Base-by-base conservation (phyloP, 2,329 filamentous ascomycete genomes). In the Calonectria montana region DNA sequence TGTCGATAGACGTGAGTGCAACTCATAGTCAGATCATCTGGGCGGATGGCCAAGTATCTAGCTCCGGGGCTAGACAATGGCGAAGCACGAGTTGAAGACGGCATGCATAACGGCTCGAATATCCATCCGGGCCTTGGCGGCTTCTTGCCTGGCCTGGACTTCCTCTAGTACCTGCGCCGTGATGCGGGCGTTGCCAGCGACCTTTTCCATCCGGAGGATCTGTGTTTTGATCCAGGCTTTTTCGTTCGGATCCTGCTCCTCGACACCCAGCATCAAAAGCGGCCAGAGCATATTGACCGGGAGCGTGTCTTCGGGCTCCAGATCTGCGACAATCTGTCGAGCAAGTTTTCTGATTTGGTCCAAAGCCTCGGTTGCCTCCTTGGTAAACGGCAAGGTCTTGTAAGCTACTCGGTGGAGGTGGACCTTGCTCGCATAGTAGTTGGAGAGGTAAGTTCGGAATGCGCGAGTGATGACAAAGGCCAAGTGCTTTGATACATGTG, bases 221-320 rank as follows among this genome's bases (percentile, higher is more conserved):
- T 87, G 85, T 7, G 83, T 79, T 35, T 84, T 82, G 66, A 91
- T 89, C 88, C 88, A 90, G 7, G 74, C 78, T 57, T 87, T 82
- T 75, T 89, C 87, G 5, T 83, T 82, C 0, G 78, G 47, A 57
- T 87, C 85, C n/a, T 88, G 86, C 72, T 89, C 88, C 76, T 91
- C 89, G 10, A 85, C 86, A 0, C 88, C 88, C 73, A 88, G 83
- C 86, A 91, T 89, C 47, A 91, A 80, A 9, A 90, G 79, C 1
- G 88, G 88, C 89, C 88, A 91, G 6, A 91, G 82, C 82, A 90
- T 86, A 70, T 88, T 90, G 59, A 89, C 87, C 0, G 89, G 88
- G 2, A 90, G 80, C 10, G 86, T 82, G 39, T 87, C 85, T 15
- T 86, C 84, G 1, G 80, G 80, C 31, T 86, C 82, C 9, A 84